These are phyloP conservation scores for Epicoccum sorghinum DNA, from an alignment of 2,329 filamentous ascomycete genomes.

Conservation along the genomic window DNA sequence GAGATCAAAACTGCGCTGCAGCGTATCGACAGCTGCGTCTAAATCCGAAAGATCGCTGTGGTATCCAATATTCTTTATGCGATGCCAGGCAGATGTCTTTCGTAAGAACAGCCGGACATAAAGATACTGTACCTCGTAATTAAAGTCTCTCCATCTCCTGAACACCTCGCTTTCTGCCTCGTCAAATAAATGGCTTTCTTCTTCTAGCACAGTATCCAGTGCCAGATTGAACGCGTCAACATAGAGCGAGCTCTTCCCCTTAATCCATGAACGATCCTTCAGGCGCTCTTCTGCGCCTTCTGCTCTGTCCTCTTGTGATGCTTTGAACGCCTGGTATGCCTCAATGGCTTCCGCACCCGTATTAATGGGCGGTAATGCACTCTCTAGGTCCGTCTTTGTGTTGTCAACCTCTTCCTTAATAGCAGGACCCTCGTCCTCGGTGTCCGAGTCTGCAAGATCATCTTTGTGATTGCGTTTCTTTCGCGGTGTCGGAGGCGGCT, in stretches of 20 bases:
- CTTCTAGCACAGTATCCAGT: constrained; percentile 83
- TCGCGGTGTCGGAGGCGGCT: constrained; percentile 29
- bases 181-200: constrained; percentile 88
- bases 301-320: constrained; percentile 56
- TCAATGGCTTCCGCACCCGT: constrained; percentile 75
- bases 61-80: constrained; percentile 77
- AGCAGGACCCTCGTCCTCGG: constrained; percentile 46
- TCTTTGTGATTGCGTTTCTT: constrained; percentile 24
- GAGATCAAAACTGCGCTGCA: constrained; percentile 66
- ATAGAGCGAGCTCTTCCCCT: constrained; percentile 87
- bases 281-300: constrained; percentile 56
- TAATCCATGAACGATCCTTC: constrained; percentile 68
- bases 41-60: constrained; percentile 82
- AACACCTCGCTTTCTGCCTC: constrained; percentile 80
- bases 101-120: constrained; percentile 92
- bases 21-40: constrained; percentile 64
- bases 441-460: constrained; percentile 50
- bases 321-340: constrained; percentile 75
- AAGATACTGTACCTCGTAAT: constrained; percentile 90
- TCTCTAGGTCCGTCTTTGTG: constrained; percentile 71
- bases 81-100: constrained; percentile 91
- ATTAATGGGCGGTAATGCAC: constrained; percentile 68
- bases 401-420: constrained; percentile 27
- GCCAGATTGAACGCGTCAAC: constrained; percentile 97
- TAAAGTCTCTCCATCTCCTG: constrained; percentile 71